Evolutionary conservation across 257 asterid genomes (phyloP).

Genomic region (Salvia rosmarinus): DNA sequence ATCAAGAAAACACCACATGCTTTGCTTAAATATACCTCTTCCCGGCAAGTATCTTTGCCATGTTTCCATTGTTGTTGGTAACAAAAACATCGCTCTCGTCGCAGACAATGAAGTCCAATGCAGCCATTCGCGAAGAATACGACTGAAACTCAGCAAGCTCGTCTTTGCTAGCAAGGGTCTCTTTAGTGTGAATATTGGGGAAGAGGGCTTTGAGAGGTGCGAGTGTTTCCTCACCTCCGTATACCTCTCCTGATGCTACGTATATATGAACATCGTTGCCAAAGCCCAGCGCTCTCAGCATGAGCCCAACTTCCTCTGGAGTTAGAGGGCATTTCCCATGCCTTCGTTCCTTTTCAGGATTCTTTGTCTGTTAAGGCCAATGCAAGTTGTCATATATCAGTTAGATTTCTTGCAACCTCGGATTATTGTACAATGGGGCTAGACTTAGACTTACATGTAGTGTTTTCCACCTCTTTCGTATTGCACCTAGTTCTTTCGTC

Average conservation of each 20-base stretch:
- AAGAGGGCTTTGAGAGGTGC: slow-evolving; percentile 72
- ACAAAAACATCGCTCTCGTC: slow-evolving; percentile 80
- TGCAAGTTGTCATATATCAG: not conserved
- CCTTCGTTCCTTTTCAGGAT: slow-evolving; percentile 71
- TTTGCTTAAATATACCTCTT: slow-evolving; percentile 45
- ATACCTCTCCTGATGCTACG: slow-evolving; percentile 80
- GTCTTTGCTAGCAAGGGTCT: slow-evolving; percentile 63
- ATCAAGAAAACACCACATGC: not conserved
- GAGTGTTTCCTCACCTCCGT: slow-evolving; percentile 67
- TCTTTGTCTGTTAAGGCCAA: slow-evolving; percentile 37
- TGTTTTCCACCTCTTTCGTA: slow-evolving; percentile 73
- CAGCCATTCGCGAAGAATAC: slow-evolving; percentile 83
- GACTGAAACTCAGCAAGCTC: slow-evolving; percentile 62
- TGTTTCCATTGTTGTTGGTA: slow-evolving; percentile 79
- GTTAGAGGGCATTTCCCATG: slow-evolving; percentile 73
- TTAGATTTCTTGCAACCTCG: not conserved
- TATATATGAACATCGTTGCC: slow-evolving; percentile 70
- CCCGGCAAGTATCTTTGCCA: slow-evolving; percentile 81
- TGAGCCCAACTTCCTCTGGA: slow-evolving; percentile 79
- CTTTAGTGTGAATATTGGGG: slow-evolving; percentile 73
- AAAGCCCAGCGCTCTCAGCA: slow-evolving; percentile 77
- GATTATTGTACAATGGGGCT: not conserved
- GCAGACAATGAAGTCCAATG: slow-evolving; percentile 74
- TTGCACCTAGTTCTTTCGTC: slow-evolving; percentile 49
- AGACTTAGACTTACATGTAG: slow-evolving; percentile 54